Evolutionary conservation across 805 yeast genomes (phyloP).

Genomic region (Starmerella stigmatis): DNA sequence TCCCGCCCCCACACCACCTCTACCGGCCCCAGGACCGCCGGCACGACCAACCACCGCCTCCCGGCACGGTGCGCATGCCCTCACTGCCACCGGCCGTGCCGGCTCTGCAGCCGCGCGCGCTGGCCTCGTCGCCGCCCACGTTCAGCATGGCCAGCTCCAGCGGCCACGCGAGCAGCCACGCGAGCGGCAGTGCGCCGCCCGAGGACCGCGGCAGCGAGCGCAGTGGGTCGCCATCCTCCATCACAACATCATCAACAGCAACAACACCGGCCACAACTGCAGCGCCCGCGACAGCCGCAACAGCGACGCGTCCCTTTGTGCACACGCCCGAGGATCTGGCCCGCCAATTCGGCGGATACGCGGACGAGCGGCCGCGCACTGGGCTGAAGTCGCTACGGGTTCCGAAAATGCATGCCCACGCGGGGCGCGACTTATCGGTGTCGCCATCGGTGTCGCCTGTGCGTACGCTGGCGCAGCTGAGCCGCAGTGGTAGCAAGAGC

Average conservation of each 20-base stretch:
- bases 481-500: too few relatives aligned
- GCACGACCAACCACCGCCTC: neutral
- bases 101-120: neutral
- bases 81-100: neutral
- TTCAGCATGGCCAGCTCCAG: neutral
- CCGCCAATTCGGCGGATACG: conserved; percentile 9
- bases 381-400: conserved; percentile 9
- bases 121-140: neutral
- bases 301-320: neutral
- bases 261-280: too few relatives aligned
- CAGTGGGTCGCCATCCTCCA: too few relatives aligned
- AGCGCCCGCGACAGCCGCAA: too few relatives aligned
- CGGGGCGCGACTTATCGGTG: neutral
- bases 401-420: conserved; percentile 8
- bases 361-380: conserved; percentile 12
- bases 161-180: too few relatives aligned
- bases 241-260: too few relatives aligned
- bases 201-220: too few relatives aligned
- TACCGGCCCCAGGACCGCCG: neutral
- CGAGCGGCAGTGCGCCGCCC: neutral
- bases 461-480: too few relatives aligned
- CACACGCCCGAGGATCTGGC: neutral
- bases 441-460: conserved; percentile 1
- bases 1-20: conserved; percentile 7
- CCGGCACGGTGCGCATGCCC: neutral